A percentile compares a stretch with the other conserved stretches of the same genome.
Evolutionary conservation across 169 alveolate genomes (phyloP).

Genomic region (Cryptosporidium parvum): DNA sequence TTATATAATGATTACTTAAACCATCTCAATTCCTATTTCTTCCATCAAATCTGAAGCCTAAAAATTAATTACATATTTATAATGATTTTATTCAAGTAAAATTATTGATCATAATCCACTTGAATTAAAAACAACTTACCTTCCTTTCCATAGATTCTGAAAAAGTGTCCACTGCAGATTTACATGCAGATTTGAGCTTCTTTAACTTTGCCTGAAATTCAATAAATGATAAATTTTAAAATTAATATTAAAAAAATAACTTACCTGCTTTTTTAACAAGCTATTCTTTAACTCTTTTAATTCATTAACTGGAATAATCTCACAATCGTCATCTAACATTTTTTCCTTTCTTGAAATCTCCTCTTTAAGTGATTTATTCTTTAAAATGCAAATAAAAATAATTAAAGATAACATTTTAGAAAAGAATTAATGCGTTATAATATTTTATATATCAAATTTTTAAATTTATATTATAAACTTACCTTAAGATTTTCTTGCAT

Average conservation of each 20-base stretch:
- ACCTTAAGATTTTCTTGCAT: constrained; percentile 22
- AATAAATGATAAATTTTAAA: not conserved
- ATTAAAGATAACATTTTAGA: not conserved
- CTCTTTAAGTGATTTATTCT: constrained; percentile 36
- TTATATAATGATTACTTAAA: not conserved
- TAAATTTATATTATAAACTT: not conserved
- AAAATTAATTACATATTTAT: not conserved
- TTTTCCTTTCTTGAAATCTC: constrained; percentile 60
- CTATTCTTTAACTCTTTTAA: constrained; percentile 40
- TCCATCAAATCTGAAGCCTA: constrained; percentile 48
- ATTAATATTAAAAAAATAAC: not conserved
- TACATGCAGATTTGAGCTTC: constrained; percentile 40
- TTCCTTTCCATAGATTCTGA: constrained; percentile 69
- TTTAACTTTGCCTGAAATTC: constrained; percentile 39
- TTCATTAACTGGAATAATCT: constrained; percentile 35
- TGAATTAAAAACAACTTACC: constrained; percentile 7
- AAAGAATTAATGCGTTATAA: not conserved
- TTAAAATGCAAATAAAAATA: not conserved
- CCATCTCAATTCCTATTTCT: constrained; percentile 69
- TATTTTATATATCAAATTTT: no score
- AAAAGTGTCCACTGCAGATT: constrained; percentile 46
- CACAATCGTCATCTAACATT: constrained; percentile 28
- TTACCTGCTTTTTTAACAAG: constrained; percentile 21
- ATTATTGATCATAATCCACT: no score
- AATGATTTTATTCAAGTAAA: not conserved